A percentile compares a stretch with the other conserved stretches of the same genome.
Evolutionary conservation across 208 protist genomes (phyloP).

Genomic region (Dictyostelium gargantuum): DNA sequence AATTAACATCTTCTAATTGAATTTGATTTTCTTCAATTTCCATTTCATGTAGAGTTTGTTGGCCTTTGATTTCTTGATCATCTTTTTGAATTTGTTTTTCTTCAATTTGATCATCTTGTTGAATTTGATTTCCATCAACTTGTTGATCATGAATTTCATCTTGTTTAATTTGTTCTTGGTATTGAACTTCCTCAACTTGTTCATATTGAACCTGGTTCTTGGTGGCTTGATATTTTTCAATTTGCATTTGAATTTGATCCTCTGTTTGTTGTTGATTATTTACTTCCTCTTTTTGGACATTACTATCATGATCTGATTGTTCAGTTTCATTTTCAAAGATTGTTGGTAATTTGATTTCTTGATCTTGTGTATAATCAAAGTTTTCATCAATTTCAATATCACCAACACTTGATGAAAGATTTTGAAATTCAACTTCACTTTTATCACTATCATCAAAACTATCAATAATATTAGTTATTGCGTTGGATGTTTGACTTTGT

Average conservation of each 20-base stretch:
- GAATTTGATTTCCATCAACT: not conserved
- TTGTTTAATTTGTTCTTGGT: not conserved
- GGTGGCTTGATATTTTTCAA: no score
- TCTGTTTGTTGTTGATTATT: no score
- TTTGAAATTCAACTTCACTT: not conserved
- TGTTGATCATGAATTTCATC: not conserved
- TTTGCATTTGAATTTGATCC: no score
- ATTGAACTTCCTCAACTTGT: no score
- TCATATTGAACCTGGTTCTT: no score
- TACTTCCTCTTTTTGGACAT: no score
- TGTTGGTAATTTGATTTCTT: not conserved
- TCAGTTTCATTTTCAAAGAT: not conserved
- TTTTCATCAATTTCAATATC: not conserved
- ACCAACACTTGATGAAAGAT: not conserved
- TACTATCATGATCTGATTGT: no score
- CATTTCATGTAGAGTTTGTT: not conserved
- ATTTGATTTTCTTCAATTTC: not conserved
- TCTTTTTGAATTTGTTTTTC: not conserved
- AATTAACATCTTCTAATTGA: not conserved
- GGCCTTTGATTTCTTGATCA: not conserved
- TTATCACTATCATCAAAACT: not conserved
- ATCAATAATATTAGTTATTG: not conserved
- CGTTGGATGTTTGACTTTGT: not conserved
- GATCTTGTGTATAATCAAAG: no score
- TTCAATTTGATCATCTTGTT: not conserved